Evolutionary conservation across 345 rosid species (phyloP), one percentile per base, ranked within the genome.

Genomic region (Camelina hispida): DNA sequence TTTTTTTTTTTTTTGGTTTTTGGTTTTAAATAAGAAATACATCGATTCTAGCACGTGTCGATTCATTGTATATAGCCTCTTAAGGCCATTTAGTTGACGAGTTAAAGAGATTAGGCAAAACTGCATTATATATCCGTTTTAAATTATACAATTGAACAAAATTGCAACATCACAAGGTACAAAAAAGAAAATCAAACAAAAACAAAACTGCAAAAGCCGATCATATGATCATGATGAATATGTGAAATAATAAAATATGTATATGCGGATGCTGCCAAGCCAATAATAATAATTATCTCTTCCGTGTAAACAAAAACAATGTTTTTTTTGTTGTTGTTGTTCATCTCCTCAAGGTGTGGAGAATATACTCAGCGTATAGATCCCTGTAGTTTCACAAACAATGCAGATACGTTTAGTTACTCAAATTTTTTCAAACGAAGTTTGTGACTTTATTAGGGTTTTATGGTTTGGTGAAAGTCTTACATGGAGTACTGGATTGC

Each of bases 401-500:
- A 56, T 43, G 30, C 59, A 60, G 4, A 66, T 53, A 48, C 51
- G 9, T 34, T 34, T 7, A 28, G 5, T 55, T 52, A 62, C 44
- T 52, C 68, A 10, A 54, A 13, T 1, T 17, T 40, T 60, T 25
- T 40, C 20, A 16, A 43, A 64, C 15, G 28, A 40, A 51, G 17
- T 68, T 17, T 68, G 35, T 1, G 43, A 38, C 3, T 56, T 50
- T 55, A 38, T 1, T 34, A 34, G 9, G 25, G 48, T 3, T 47
- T 47, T 46, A 51, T 15, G 68, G 44, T 66, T 35, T 23, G 35
- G 30, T n/a, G 5, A 38, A 47, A 47, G 9, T 74, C 89, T 81
- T 85, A 94, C 98, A 92, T 94, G 4, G 98, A 94, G 82, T 91
- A 81, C 77, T 89, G 96, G 73, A 94, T 87, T 71, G 97, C 98